Evolutionary conservation across 2,329 filamentous ascomycete genomes (phyloP).

Genomic region (Stachybotrys echinatus): DNA sequence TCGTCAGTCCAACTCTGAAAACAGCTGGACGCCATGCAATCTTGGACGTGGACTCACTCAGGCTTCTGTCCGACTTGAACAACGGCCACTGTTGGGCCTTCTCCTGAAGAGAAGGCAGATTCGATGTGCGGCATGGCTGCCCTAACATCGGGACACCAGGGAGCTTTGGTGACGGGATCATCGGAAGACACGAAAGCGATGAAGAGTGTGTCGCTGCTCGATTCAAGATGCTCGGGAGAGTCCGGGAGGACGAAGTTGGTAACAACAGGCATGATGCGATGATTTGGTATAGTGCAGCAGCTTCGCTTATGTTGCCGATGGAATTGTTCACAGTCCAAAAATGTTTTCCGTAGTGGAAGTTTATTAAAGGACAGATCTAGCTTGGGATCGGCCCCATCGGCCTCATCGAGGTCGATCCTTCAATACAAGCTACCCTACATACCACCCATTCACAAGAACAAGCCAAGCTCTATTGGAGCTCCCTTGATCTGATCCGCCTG

Average conservation of each 20-base stretch:
- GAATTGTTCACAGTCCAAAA: too few relatives aligned
- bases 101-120: constrained; percentile 18
- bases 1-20: background rate
- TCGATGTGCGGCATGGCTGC: constrained; percentile 26
- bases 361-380: too few relatives aligned
- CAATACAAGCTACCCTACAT: too few relatives aligned
- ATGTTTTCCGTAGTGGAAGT: too few relatives aligned
- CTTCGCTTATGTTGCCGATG: too few relatives aligned
- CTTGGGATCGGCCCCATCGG: too few relatives aligned
- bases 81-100: constrained; percentile 18
- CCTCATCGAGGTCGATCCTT: too few relatives aligned
- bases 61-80: constrained; percentile 27
- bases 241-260: background rate
- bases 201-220: constrained; percentile 11
- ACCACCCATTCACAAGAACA: background rate
- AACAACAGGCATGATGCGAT: background rate
- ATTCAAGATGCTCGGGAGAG: background rate
- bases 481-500: background rate
- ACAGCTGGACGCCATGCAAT: background rate
- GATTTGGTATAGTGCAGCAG: too few relatives aligned
- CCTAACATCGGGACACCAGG: constrained; percentile 35
- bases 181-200: constrained; percentile 29
- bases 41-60: constrained; percentile 19
- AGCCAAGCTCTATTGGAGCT: background rate
- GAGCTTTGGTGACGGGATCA: constrained; percentile 25